Conservation (phyloP, 352 stramenopile genomes). For the Globisporangium carolinianum region DNA sequence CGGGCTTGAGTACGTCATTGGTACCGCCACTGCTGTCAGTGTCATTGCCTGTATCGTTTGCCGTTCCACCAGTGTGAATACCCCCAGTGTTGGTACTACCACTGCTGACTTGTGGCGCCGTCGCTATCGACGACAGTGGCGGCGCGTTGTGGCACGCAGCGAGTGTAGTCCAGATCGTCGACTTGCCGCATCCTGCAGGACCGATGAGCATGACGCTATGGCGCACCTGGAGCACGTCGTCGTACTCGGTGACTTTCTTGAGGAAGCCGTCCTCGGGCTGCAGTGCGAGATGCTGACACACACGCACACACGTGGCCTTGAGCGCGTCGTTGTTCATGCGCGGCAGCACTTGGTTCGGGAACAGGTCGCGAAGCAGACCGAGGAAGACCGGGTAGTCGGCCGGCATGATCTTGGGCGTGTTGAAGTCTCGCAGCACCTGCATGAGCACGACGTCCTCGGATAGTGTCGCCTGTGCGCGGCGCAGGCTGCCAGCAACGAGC, state of each 20-base stretch:
- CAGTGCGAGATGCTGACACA: conserved; percentile 65
- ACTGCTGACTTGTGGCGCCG: too few relatives aligned
- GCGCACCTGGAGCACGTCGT: conserved; percentile 92
- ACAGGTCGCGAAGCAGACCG: conserved; percentile 91
- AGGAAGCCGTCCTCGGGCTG: conserved; percentile 94
- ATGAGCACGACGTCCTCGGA: conserved; percentile 91
- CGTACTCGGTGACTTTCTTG: conserved; percentile 93
- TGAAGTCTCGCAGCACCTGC: conserved; percentile 95
- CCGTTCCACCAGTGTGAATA: too few relatives aligned
- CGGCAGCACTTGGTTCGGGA: conserved; percentile 56
- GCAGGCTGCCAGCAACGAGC: conserved; percentile 91
- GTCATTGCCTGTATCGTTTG: too few relatives aligned
- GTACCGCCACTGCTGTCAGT: conserved; percentile 19
- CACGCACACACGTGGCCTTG: conserved; percentile 31
- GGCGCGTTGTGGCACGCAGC: conserved; percentile 61
- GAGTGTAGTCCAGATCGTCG: conserved; percentile 94
- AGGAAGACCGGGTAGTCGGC: conserved; percentile 93
- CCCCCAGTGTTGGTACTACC: too few relatives aligned
- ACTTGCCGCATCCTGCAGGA: conserved; percentile 92
- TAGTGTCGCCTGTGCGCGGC: conserved; percentile 76
- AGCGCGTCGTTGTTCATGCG: conserved; percentile 36
- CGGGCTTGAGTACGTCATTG: conserved; percentile 73
- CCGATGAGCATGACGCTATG: conserved; percentile 97
- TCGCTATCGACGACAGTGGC: neutral
- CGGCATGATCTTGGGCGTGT: conserved; percentile 90